Evolutionary conservation across 495 filamentous ascomycete species (phyloP).

Genomic region (Umbilicaria muhlenbergii): DNA sequence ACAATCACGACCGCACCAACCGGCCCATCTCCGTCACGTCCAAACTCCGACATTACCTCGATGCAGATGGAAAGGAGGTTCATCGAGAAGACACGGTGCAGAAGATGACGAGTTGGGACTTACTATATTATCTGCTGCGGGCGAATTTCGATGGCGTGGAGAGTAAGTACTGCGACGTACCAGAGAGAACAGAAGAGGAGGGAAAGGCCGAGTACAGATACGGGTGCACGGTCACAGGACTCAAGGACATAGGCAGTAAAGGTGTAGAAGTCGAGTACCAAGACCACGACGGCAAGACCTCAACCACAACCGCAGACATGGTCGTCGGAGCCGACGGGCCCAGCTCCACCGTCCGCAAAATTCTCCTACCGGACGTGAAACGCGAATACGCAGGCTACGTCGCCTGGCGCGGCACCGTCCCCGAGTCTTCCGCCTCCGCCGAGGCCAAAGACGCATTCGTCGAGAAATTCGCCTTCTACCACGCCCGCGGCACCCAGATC

Average conservation of each 20-base stretch:
- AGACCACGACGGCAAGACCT: constrained; percentile 18
- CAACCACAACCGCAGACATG: constrained; percentile 25
- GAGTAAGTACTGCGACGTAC: constrained; percentile 28
- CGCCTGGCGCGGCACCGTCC: constrained; percentile 36
- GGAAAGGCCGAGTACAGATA: constrained; percentile 29
- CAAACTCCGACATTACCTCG: constrained; percentile 25
- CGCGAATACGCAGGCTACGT: constrained; percentile 41
- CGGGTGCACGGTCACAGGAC: constrained; percentile 28
- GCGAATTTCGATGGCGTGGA: constrained; percentile 39
- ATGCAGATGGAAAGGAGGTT: constrained; percentile 25
- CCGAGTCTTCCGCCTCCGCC: constrained; percentile 20
- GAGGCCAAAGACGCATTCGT: constrained; percentile 14
- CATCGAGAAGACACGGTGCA: constrained; percentile 25
- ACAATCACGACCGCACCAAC: constrained; percentile 17
- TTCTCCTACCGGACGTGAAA: constrained; percentile 28
- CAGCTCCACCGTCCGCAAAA: constrained; percentile 31
- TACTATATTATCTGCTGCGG: constrained; percentile 36
- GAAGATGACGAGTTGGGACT: constrained; percentile 38
- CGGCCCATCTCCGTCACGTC: constrained; percentile 21
- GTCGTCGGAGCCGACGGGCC: constrained; percentile 41
- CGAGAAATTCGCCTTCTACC: constrained; percentile 30
- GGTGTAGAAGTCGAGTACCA: constrained; percentile 24
- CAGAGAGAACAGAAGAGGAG: constrained; percentile 20
- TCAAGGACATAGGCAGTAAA: constrained; percentile 21
- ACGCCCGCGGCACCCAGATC: constrained; percentile 26